A percentile compares a stretch with the other conserved stretches of the same genome.
Conservation (phyloP, 345 rosid species). For the Pugionium cornutum region DNA sequence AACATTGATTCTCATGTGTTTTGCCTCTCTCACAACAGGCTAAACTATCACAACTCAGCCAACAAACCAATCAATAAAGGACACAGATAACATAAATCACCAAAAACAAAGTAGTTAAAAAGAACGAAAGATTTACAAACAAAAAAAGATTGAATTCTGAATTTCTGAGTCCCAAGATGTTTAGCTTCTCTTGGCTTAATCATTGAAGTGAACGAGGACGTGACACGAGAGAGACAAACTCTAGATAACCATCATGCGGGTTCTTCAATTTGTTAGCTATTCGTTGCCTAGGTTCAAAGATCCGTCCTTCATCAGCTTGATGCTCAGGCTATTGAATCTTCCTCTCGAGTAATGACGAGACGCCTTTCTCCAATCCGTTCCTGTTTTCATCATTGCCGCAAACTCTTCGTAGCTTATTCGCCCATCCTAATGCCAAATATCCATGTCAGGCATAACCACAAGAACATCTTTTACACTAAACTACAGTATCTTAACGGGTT, state of each 20-base stretch:
- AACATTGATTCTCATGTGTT: constrained; percentile 33
- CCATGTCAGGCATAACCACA: constrained; percentile 33
- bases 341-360: constrained; percentile 99
- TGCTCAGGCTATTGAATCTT: constrained; percentile 96
- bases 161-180: constrained; percentile 28
- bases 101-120: constrained; percentile 14
- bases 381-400: constrained; percentile 98
- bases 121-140: constrained; percentile 40
- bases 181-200: constrained; percentile 34
- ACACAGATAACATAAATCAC: constrained; percentile 31
- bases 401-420: constrained; percentile 95
- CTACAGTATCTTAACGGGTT: constrained; percentile 11
- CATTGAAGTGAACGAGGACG: constrained; percentile 26
- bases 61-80: constrained; percentile 29
- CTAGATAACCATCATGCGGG: constrained; percentile 27
- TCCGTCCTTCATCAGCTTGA: constrained; percentile 96
- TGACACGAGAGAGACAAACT: constrained; percentile 22
- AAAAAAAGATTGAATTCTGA: constrained; percentile 27
- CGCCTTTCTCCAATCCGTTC: constrained; percentile 99
- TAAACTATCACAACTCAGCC: constrained; percentile 37
- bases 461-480: constrained; percentile 3
- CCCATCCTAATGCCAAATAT: constrained; percentile 68
- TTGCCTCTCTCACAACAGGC: constrained; percentile 32
- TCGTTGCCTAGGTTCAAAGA: constrained; percentile 83
- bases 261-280: constrained; percentile 37